Base-by-base conservation (phyloP, 805 yeast species). In the Zygosaccharomyces siamensis region DNA sequence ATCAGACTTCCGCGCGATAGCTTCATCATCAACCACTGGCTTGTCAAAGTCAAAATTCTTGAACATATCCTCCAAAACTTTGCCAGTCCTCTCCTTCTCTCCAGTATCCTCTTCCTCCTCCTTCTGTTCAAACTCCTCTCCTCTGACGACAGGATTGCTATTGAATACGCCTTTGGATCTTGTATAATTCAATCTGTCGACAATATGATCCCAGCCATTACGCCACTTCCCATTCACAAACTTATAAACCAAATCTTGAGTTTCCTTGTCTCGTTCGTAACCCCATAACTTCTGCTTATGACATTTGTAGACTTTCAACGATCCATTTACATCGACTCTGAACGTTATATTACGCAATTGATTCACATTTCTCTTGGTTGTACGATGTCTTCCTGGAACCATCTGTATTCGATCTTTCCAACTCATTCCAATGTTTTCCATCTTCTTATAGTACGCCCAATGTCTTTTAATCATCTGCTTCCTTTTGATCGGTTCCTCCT, bases 241-340 rank as follows among this genome's bases (percentile, higher is more conserved):
- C 46, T 72, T 71, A 66, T 73, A 77, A 0, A 84, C 86, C 55
- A 89, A 72, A 56, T 84, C 93, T 30, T 76, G 74, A 2, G 75
- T 63, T 2, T 75, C 71, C 58, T 78, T 83, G 53, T 79, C 76
- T 69, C 86, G 86, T 55, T 86, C 89, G 52, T 80, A 76, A 3
- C 98, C 98, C 99, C 99, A 92, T 36, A 93, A 74, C 63, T 89
- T 89, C 28, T 83, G 80, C 68, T 89, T 89, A 57, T 76, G 77
- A 55, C 83, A 72, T 57, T 78, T 79, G 48, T 85, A 67, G 4
- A 72, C 72, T 64, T 78, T 81, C 46, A 79, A 67, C 40, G 68
- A 76, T 5, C 83, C 88, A 58, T 77, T 80, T 50, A 78, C 74
- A 51, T 71, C 73, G 2, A 84, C 75, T 56, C 97, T 75, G 53